These are phyloP conservation scores for Aureobasidium sp. DNA, from an alignment of 2,329 filamentous ascomycete species.

Conservation along the genomic window DNA sequence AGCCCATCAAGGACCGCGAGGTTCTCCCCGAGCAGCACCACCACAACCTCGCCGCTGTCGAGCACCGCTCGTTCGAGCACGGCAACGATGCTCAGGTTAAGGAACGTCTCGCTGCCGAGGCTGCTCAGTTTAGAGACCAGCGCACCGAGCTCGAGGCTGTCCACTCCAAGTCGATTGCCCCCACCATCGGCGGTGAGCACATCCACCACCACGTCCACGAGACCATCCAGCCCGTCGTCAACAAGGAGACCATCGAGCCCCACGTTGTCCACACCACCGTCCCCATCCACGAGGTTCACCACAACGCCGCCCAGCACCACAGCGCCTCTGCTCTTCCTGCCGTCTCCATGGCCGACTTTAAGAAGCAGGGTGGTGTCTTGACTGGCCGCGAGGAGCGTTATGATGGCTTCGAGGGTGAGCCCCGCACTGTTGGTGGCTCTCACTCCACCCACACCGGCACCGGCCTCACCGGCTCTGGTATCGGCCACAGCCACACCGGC, in stretches of 20 bases:
- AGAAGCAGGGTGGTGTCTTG: conserved; percentile 47
- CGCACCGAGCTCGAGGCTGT: conserved; percentile 41
- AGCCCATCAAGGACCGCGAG: conserved; percentile 47
- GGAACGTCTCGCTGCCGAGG: conserved; percentile 46
- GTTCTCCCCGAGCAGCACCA: conserved; percentile 56
- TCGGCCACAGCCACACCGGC: not conserved
- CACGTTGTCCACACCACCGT: conserved; percentile 63
- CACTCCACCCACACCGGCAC: conserved; percentile 16
- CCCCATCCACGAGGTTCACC: conserved; percentile 65
- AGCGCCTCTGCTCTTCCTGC: conserved; percentile 56
- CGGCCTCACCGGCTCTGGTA: conserved; percentile 9
- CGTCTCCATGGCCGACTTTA: conserved; percentile 60
- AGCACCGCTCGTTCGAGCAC: conserved; percentile 57
- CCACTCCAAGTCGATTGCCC: conserved; percentile 43
- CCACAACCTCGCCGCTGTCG: conserved; percentile 51
- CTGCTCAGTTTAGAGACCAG: conserved; percentile 48
- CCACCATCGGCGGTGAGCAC: conserved; percentile 53
- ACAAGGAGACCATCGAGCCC: conserved; percentile 61
- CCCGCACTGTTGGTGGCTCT: conserved; percentile 40
- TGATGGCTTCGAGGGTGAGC: conserved; percentile 57
- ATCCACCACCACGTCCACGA: conserved; percentile 62
- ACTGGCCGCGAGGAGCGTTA: conserved; percentile 49
- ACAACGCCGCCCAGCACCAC: conserved; percentile 61
- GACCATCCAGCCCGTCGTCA: conserved; percentile 62
- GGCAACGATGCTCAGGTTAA: conserved; percentile 47